Conservation (phyloP, 176 grass and related monocot species). For the Avena atlantica region DNA sequence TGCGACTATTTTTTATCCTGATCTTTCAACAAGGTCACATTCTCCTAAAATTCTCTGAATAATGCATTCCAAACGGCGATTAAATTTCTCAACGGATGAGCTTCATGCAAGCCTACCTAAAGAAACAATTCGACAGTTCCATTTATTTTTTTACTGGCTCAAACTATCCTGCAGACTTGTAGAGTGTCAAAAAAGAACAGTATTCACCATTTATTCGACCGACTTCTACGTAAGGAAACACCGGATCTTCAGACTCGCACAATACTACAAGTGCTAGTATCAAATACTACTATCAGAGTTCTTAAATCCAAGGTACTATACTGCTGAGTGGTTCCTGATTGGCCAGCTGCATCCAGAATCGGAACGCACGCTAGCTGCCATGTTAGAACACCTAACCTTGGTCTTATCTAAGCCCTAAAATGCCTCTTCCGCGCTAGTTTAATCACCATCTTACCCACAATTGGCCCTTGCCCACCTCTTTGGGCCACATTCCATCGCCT, state of each 20-base stretch:
- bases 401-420: constrained; percentile 37
- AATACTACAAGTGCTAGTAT: not conserved
- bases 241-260: not conserved
- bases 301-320: not conserved
- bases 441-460: not conserved
- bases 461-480: constrained; percentile 39
- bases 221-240: no score
- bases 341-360: constrained; percentile 16
- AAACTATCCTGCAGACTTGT: not conserved
- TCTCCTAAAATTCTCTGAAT: not conserved
- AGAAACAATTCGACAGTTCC: not conserved
- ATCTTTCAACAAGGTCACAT: no score
- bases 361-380: constrained; percentile 4
- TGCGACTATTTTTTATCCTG: not conserved
- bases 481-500: constrained; percentile 28
- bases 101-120: not conserved
- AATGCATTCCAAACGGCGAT: not conserved
- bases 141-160: not conserved
- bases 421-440: constrained; percentile 41
- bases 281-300: not conserved
- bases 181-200: no score
- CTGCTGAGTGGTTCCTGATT: constrained; percentile 38
- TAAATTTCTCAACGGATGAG: no score
- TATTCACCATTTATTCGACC: no score
- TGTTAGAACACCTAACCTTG: constrained; percentile 31